Evolutionary conservation across 2,329 filamentous ascomycete species (phyloP).

Genomic region (Penicillium psychrosexuale): DNA sequence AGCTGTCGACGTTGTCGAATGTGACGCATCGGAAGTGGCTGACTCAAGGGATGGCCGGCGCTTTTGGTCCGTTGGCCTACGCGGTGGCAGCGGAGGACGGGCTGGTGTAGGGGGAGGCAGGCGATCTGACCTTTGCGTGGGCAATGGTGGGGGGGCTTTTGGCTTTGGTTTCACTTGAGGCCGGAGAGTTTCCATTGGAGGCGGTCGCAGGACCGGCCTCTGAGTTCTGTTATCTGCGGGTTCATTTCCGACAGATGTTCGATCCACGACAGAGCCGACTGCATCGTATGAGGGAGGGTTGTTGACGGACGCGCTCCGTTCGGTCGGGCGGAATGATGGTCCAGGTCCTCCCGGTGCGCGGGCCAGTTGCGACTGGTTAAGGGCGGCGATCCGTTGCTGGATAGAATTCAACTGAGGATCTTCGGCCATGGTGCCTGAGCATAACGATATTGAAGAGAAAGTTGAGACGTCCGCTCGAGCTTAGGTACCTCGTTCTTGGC

Average conservation of each 20-base stretch:
- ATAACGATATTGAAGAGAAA: neutral
- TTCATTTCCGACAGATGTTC: slow-evolving; percentile 29
- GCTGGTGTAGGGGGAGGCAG: slow-evolving; percentile 18
- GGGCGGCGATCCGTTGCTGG: slow-evolving; percentile 46
- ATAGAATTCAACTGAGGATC: slow-evolving; percentile 45
- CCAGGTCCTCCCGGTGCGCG: slow-evolving; percentile 29
- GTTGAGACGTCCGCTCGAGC: slow-evolving; percentile 9
- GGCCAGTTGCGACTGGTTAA: slow-evolving; percentile 45
- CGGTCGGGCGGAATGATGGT: slow-evolving; percentile 25
- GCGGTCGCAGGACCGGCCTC: slow-evolving; percentile 26
- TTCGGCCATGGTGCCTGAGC: slow-evolving; percentile 35
- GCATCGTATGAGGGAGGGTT: slow-evolving; percentile 33
- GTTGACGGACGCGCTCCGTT: slow-evolving; percentile 35
- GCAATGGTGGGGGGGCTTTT: slow-evolving; percentile 45
- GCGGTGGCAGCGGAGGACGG: slow-evolving; percentile 49
- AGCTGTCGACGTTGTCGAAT: slow-evolving; percentile 45
- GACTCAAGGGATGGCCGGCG: slow-evolving; percentile 50
- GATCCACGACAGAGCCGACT: slow-evolving; percentile 29
- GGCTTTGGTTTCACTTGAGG: slow-evolving; percentile 29
- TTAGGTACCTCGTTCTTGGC: slow-evolving; percentile 17
- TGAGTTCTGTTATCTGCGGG: slow-evolving; percentile 22
- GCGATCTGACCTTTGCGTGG: slow-evolving; percentile 38
- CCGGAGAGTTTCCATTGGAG: slow-evolving; percentile 17
- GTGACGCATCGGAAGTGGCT: slow-evolving; percentile 51
- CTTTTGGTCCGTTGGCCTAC: slow-evolving; percentile 37